A percentile compares a stretch with the other conserved stretches of the same genome.
These are phyloP conservation scores for Euptelea pleiosperma DNA, from an alignment of 164 flowering plant species.

Conservation along the genomic window DNA sequence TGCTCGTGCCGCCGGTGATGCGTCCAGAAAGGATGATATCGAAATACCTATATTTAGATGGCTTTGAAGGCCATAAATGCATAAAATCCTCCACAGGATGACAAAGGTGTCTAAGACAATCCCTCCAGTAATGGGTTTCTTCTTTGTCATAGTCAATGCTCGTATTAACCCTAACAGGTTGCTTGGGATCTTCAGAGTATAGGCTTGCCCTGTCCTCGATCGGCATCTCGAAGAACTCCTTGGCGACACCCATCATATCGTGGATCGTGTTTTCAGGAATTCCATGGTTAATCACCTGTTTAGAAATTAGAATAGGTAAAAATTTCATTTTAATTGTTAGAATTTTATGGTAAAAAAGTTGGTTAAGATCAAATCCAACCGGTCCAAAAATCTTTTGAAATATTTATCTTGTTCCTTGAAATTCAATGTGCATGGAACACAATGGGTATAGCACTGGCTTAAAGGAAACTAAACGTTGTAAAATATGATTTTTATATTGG, in stretches of 20 bases:
- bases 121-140: conserved; percentile 41
- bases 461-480: too few species aligned
- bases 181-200: conserved; percentile 18
- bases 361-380: too few species aligned
- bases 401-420: too few species aligned
- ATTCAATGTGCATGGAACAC: too few species aligned
- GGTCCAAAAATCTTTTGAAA: too few species aligned
- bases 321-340: too few species aligned
- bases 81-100: conserved; percentile 31
- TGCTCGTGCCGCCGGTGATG: too few species aligned
- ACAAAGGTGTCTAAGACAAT: conserved; percentile 30
- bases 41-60: conserved; percentile 32
- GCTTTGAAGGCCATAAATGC: conserved; percentile 36
- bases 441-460: too few species aligned
- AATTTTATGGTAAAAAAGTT: too few species aligned
- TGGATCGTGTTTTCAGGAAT: conserved; percentile 17
- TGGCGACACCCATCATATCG: conserved; percentile 15
- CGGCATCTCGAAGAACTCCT: conserved; percentile 34
- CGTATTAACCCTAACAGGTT: conserved; percentile 22
- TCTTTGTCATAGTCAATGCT: conserved; percentile 33
- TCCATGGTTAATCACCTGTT: conserved; percentile 46
- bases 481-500: neutral
- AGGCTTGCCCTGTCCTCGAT: conserved; percentile 23
- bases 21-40: too few species aligned
- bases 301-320: too few species aligned